These are phyloP conservation scores for Fragilariopsis cylindrus DNA, from an alignment of 108 stramenopile species.

Conservation along the genomic window DNA sequence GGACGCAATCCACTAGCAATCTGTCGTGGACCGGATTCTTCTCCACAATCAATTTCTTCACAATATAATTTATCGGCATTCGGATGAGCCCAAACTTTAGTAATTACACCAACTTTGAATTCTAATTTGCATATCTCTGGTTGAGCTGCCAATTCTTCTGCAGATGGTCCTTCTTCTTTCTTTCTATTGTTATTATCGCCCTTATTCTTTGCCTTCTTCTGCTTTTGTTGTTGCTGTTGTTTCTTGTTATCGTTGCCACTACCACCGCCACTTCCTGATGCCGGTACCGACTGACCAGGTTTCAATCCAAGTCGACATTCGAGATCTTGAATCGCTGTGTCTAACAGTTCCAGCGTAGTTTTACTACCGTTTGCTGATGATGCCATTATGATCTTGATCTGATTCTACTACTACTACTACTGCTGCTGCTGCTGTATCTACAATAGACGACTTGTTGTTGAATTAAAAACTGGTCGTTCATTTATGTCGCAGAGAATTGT, in stretches of 20 bases:
- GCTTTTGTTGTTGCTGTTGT: constrained; percentile 16
- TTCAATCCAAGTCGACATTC: constrained; percentile 75
- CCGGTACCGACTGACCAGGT: constrained; percentile 34
- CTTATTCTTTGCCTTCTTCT: constrained; percentile 44
- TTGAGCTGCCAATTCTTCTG: constrained; percentile 38
- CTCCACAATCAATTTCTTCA: constrained; percentile 97
- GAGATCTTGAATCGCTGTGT: constrained; percentile 74
- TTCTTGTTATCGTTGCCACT: constrained; percentile 22
- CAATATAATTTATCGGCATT: constrained; percentile 97
- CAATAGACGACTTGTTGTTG: no score
- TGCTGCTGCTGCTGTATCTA: no score
- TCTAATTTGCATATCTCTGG: constrained; percentile 88
- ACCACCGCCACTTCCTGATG: constrained; percentile 22
- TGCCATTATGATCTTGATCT: no score
- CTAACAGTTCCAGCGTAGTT: constrained; percentile 64
- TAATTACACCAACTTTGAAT: constrained; percentile 89
- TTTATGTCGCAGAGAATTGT: no score
- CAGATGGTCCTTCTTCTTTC: constrained; percentile 18
- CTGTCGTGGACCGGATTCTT: constrained; percentile 48
- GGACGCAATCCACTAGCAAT: constrained; percentile 78
- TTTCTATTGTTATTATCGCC: constrained; percentile 23
- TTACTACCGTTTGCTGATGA: background rate
- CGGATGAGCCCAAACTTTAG: constrained; percentile 95
- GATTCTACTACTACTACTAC: no score
- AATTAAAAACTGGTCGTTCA: no score